phyloP scores from a whole-genome alignment of 2,329 filamentous ascomycete species.

The Nemania sp. region DNA sequence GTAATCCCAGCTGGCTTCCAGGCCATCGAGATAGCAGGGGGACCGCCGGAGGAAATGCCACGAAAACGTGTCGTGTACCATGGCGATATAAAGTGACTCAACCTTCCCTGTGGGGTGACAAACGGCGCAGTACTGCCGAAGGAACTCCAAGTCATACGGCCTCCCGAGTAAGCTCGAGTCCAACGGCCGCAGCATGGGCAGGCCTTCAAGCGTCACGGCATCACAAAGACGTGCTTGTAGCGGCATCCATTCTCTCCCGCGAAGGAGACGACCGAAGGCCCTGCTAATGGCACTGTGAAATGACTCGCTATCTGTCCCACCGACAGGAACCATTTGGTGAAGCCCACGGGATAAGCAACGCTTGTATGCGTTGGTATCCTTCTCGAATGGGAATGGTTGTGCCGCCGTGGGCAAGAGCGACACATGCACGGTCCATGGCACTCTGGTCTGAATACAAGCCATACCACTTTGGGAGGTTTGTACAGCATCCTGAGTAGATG shows the following conservation, averaged over 20 bases:
- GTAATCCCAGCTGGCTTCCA: conserved; percentile 60
- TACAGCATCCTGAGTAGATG: conserved; percentile 1
- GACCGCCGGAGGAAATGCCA: conserved; percentile 58
- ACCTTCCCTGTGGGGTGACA: conserved; percentile 58
- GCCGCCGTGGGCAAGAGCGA: conserved; percentile 60
- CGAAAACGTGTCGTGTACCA: conserved; percentile 57
- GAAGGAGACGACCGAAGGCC: conserved; percentile 56
- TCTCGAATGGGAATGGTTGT: conserved; percentile 64
- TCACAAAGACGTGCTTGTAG: conserved; percentile 64
- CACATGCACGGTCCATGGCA: conserved; percentile 61
- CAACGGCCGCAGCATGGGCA: conserved; percentile 63
- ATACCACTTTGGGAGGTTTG: conserved; percentile 4
- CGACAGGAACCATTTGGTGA: conserved; percentile 60
- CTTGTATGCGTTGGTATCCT: conserved; percentile 65
- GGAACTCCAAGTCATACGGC: conserved; percentile 56
- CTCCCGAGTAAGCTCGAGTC: conserved; percentile 48
- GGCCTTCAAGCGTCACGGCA: conserved; percentile 56
- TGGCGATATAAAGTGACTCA: conserved; percentile 64
- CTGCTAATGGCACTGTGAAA: conserved; percentile 54
- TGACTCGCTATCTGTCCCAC: conserved; percentile 53
- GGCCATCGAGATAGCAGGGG: conserved; percentile 54
- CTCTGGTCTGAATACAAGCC: conserved; percentile 18
- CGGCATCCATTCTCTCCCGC: conserved; percentile 59
- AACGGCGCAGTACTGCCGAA: conserved; percentile 60
- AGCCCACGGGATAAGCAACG: conserved; percentile 63